Conservation (phyloP, 2,329 filamentous ascomycete species). For the Dactylellina cionopaga region DNA sequence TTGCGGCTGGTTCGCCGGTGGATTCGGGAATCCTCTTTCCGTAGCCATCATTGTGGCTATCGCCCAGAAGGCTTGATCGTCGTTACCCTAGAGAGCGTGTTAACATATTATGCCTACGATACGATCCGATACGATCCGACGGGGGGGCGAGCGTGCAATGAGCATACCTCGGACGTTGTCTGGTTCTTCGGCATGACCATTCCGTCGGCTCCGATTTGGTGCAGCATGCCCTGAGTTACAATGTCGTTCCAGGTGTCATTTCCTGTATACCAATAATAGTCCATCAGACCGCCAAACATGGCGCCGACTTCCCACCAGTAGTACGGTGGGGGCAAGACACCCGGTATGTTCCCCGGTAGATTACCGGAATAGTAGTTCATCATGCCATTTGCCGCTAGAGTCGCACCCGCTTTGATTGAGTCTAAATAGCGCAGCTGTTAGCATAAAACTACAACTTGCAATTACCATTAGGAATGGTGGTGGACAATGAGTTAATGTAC, state of each 20-base stretch:
- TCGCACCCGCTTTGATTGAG: slow-evolving; percentile 41
- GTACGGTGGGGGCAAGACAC: slow-evolving; percentile 61
- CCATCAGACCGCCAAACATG: slow-evolving; percentile 72
- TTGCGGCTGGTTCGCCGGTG: slow-evolving; percentile 68
- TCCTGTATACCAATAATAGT: slow-evolving; percentile 86
- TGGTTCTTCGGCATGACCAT: slow-evolving; percentile 83
- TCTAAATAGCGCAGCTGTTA: slow-evolving; percentile 7
- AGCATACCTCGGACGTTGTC: slow-evolving; percentile 62
- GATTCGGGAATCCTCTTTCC: slow-evolving; percentile 74
- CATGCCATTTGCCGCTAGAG: slow-evolving; percentile 43
- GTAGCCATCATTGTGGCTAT: slow-evolving; percentile 74
- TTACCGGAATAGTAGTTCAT: slow-evolving; percentile 48
- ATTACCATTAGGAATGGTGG: neutral
- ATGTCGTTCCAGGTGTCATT: slow-evolving; percentile 77
- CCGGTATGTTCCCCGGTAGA: slow-evolving; percentile 37
- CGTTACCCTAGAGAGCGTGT: slow-evolving; percentile 69
- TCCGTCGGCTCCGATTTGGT: slow-evolving; percentile 76
- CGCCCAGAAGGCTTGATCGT: slow-evolving; percentile 79
- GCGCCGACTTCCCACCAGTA: slow-evolving; percentile 79
- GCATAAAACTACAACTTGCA: neutral
- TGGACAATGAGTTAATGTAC: neutral
- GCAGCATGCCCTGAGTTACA: slow-evolving; percentile 74
- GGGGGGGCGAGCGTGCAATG: neutral
- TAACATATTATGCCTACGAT: too few relatives aligned
- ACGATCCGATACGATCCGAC: too few relatives aligned